phyloP scores from a whole-genome alignment of 768 basidiomycete species.

The Lactarius evosmus region DNA sequence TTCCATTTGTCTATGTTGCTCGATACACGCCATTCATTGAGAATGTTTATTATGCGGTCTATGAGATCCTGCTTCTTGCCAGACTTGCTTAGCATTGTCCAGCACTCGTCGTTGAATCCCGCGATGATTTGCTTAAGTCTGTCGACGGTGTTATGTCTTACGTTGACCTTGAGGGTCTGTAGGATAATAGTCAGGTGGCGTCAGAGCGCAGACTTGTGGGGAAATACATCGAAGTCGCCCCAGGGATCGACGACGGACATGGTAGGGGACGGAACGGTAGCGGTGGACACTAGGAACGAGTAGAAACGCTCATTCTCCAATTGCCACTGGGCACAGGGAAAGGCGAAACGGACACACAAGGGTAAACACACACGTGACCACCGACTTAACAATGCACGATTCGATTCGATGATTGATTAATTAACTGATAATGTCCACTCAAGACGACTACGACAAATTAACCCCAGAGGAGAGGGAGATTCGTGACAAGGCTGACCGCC shows the following conservation, averaged over 20 bases:
- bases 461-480: slow-evolving; percentile 70
- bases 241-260: slow-evolving; percentile 67
- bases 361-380: slow-evolving; percentile 33
- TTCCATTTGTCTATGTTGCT: slow-evolving; percentile 63
- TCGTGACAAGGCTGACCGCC: slow-evolving; percentile 64
- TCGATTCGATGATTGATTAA: neutral
- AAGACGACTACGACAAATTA: slow-evolving; percentile 70
- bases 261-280: slow-evolving; percentile 15
- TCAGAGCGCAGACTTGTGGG: neutral
- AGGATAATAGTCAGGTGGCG: slow-evolving; percentile 19
- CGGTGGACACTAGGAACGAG: neutral
- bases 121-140: slow-evolving; percentile 77
- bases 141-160: slow-evolving; percentile 81
- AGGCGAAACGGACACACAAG: slow-evolving; percentile 34
- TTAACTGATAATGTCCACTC: slow-evolving; percentile 19
- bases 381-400: neutral
- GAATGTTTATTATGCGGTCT: slow-evolving; percentile 59
- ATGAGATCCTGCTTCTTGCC: slow-evolving; percentile 89
- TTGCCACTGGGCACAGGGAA: slow-evolving; percentile 10
- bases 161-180: slow-evolving; percentile 64
- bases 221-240: slow-evolving; percentile 70
- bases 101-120: slow-evolving; percentile 77
- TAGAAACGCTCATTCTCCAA: neutral
- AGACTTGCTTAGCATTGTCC: slow-evolving; percentile 61
- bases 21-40: slow-evolving; percentile 58